Evolutionary conservation across 192 early-diverging fungal species (phyloP).

Genomic region (Coemansia interrupta): DNA sequence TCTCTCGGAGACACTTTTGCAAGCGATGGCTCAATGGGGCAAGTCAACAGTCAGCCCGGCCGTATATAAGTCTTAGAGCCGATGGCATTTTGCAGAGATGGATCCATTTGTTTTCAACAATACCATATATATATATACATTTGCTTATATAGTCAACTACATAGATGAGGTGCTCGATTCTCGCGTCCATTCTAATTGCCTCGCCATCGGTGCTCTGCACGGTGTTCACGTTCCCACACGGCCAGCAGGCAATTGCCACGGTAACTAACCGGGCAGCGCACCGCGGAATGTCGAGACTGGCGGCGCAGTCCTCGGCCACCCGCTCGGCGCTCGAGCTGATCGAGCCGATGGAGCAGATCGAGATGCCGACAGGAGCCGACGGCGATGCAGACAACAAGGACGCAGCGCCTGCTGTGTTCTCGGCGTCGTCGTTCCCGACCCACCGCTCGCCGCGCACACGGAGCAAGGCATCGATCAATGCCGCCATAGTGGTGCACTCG

Average conservation of each 20-base stretch:
- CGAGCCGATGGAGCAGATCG: not conserved
- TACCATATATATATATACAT: too few species aligned
- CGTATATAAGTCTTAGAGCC: not conserved
- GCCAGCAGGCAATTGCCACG: slow-evolving; percentile 1
- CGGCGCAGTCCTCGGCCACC: not conserved
- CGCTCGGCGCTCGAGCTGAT: not conserved
- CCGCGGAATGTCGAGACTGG: not conserved
- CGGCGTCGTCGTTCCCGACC: not conserved
- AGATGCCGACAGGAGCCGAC: not conserved
- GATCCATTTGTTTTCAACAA: too few species aligned
- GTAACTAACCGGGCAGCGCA: not conserved
- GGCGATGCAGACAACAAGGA: not conserved
- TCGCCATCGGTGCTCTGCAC: not conserved
- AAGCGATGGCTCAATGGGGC: too few species aligned
- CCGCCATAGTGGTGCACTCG: not conserved
- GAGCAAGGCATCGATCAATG: too few species aligned
- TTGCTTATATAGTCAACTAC: too few species aligned
- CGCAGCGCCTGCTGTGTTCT: not conserved
- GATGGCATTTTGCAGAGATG: not conserved
- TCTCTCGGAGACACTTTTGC: too few species aligned
- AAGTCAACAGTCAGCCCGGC: too few species aligned
- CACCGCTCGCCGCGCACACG: too few species aligned
- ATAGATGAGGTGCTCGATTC: not conserved
- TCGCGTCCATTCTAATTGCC: not conserved
- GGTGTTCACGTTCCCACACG: not conserved